Evolutionary conservation across 306 rosid genomes (phyloP), one percentile per base, ranked within the genome.

Genomic region (Sesbania bispinosa): DNA sequence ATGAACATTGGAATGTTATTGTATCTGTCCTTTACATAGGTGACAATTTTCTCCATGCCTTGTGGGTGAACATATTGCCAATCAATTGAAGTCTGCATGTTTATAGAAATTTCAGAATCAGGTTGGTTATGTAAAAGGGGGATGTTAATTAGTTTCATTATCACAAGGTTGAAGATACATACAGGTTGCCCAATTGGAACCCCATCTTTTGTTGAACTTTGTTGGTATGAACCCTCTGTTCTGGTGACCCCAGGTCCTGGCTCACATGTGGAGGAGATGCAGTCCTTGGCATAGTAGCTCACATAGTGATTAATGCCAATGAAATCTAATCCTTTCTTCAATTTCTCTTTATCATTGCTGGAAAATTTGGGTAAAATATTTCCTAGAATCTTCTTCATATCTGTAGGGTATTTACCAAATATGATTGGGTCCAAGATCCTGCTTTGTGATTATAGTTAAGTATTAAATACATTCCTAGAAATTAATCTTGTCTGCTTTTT

Each of bases 221-320:
- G 36, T 39, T 67, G 33, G 45, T 64, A 39, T 43, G 77, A 71
- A 47, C 92, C 96, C 75, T 89, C 88, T 1, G 82, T 83, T 74
- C 58, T 77, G 15, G 96, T 70, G 35, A 57, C 8, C 38, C 87
- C 88, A 16, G 26, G 23, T 47, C 85, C 88, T 10, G 73, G 76
- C 78, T 81, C 61, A 81, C 92, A 89, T 10, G 13, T 30, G 15
- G 88, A 81, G 47, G 26, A 77, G 2, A 79, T 73, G 88, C 96
- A 86, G 69, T 86, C 92, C 65, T 83, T 69, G 38, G 62, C 35
- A 46, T 83, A 81, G 58, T 11, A 81, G 18, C 80, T 77, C 16
- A 67, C 58, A 51, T 89, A 87, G 41, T 89, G 83, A 59, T 89
- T 89, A 50, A 89, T 68, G 50, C 96, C 92, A 42, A 86, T 84